These are phyloP conservation scores for Alternaria sp. DNA, from an alignment of 2,329 filamentous ascomycete genomes.

Conservation along the genomic window DNA sequence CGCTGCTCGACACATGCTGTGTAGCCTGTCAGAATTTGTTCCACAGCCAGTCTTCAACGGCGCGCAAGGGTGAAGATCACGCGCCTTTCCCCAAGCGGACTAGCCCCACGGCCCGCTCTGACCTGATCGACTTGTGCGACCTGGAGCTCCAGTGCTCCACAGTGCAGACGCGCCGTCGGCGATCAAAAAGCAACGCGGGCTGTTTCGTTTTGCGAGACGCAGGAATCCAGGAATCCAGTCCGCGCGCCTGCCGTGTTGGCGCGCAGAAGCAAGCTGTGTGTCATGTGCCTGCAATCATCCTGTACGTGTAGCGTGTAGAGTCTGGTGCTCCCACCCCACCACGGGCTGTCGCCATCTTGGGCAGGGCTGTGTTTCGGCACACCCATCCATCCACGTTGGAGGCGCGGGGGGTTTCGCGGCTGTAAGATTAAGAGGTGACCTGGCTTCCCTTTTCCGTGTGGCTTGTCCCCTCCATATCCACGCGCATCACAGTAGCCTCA, in stretches of 20 bases:
- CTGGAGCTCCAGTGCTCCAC: slow-evolving; percentile 28
- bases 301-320: not conserved
- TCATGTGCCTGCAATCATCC: slow-evolving; percentile 8
- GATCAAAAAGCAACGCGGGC: slow-evolving; percentile 25
- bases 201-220: slow-evolving; percentile 20
- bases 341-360: slow-evolving; percentile 1
- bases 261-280: slow-evolving; percentile 4
- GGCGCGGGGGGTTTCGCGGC: slow-evolving; percentile 2
- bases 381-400: slow-evolving; percentile 4
- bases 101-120: slow-evolving; percentile 42
- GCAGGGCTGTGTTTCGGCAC: slow-evolving; percentile 11
- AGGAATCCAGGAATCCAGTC: slow-evolving; percentile 1
- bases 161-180: slow-evolving; percentile 22
- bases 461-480: slow-evolving; percentile 5
- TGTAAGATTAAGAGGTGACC: slow-evolving; percentile 12
- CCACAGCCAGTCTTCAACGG: slow-evolving; percentile 39
- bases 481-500: slow-evolving; percentile 15
- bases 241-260: slow-evolving; percentile 11
- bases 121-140: slow-evolving; percentile 37
- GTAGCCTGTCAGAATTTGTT: slow-evolving; percentile 41
- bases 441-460: slow-evolving; percentile 14
- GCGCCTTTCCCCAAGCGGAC: slow-evolving; percentile 23
- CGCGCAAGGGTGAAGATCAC: slow-evolving; percentile 33
- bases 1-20: slow-evolving; percentile 34
- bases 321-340: slow-evolving; percentile 1